Conservation (phyloP, 2,329 filamentous ascomycete genomes). For the Cordyceps cateniannulata region DNA sequence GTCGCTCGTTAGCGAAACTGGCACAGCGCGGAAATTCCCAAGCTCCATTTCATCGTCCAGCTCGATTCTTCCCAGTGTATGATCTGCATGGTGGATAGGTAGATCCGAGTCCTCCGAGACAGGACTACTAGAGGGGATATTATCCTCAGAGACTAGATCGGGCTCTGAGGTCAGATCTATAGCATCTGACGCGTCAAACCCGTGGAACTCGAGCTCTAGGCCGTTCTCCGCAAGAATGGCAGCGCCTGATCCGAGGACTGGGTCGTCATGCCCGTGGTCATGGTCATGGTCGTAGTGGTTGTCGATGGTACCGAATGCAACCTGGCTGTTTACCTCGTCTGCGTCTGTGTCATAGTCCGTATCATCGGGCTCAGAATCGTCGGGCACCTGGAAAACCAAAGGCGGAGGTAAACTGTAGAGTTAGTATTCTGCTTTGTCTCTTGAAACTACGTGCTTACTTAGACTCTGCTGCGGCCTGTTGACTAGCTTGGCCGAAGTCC, state of each 20-base stretch:
- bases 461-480: neutral
- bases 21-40: neutral
- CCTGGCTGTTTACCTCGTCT: neutral
- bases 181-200: neutral
- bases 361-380: constrained; percentile 28
- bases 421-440: constrained; percentile 13
- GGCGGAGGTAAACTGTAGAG: constrained; percentile 18
- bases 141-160: neutral
- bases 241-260: constrained; percentile 6
- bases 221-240: neutral
- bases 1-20: neutral
- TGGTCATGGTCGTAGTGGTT: constrained; percentile 6
- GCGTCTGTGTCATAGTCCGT: neutral
- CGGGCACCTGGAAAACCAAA: constrained; percentile 35
- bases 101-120: neutral
- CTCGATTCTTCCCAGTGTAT: neutral
- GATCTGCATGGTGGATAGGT: neutral
- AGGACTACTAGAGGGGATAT: neutral
- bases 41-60: neutral
- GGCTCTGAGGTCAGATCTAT: constrained; percentile 12
- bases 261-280: no score
- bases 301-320: constrained; percentile 20
- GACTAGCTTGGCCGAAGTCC: constrained; percentile 24
- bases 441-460: neutral
- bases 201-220: neutral